Conservation (phyloP, 78 protist species). For the Emiliania huxleyi region DNA sequence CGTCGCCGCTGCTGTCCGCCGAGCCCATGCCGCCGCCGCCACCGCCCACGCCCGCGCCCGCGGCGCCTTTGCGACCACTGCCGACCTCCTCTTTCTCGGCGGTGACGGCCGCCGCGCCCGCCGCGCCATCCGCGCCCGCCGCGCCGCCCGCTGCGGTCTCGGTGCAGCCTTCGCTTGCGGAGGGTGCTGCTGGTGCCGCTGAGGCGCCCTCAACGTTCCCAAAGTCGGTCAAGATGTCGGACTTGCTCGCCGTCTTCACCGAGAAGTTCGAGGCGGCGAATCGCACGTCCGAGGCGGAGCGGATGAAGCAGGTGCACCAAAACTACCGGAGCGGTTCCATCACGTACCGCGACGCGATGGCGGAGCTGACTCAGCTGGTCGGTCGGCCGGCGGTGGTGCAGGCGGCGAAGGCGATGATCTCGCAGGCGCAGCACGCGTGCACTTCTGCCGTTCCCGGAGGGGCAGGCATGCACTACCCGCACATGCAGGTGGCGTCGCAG, state of each 20-base stretch:
- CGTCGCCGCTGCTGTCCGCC: no score
- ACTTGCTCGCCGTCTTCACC: neutral
- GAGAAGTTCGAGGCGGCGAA: neutral
- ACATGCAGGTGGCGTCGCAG: neutral
- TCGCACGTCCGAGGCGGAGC: neutral
- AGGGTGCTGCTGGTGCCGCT: neutral
- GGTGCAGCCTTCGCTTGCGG: neutral
- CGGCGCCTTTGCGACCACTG: neutral
- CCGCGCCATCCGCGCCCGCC: neutral
- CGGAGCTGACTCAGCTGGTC: neutral
- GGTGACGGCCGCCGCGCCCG: neutral
- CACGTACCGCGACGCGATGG: neutral
- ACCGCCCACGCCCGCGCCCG: neutral
- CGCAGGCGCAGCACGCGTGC: neutral
- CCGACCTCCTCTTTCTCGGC: neutral
- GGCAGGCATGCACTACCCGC: neutral
- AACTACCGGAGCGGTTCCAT: neutral
- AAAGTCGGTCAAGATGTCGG: neutral
- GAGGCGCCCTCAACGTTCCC: neutral
- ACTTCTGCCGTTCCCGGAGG: neutral
- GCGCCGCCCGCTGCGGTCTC: neutral
- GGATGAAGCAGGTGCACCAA: neutral
- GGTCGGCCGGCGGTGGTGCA: neutral
- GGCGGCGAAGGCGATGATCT: neutral
- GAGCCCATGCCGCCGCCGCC: no score